Base-by-base conservation (phyloP, 345 rosid genomes). In the Linum lewisii region DNA sequence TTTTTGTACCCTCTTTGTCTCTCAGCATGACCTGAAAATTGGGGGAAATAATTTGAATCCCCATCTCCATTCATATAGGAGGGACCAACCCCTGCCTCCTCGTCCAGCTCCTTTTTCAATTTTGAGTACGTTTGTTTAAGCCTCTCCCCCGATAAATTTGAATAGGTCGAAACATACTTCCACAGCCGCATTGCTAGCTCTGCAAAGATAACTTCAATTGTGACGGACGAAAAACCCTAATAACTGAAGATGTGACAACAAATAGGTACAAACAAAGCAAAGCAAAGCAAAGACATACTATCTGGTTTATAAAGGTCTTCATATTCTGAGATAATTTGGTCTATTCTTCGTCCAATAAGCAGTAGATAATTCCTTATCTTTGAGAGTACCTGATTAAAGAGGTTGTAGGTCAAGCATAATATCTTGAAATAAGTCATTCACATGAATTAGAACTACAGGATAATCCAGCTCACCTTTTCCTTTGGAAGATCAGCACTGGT, bases 401-500 rank as follows among this genome's bases (percentile, higher is more conserved):
- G 21, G 24, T 18, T 26, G 11, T 38, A 58, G 51, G 24, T 57
- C 60, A 19, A 24, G 51, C 7, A 32, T 6, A 21, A 34, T 61
- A 6, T 21, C 11, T 53, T 29, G 32, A 53, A 51, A 45, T 55
- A 42, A 19, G 38, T 8, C 38, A 9, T 37, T 29, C 34, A 61
- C 29, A 52, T 36, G 24, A 45, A 44, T 29, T 26, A 38, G 21
- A 47, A 29, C 49, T 5, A 22, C 60, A 26, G 34, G 34, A 24
- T 10, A 52, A 52, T 32, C 13, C 19, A 11, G 1, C 29, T 10
- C 45, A 86, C 98, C 78, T 86, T 90, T 52, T 93, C 97, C 79
- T 90, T 93, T 1, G 99, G 99, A 68, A 93, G 96, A 77, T 89
- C 73, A n/a, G 91, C 97, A 69, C 99, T 93, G 7, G 90, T 93